phyloP scores from a whole-genome alignment of 2,329 filamentous ascomycete species.

The Alternaria infectoria region DNA sequence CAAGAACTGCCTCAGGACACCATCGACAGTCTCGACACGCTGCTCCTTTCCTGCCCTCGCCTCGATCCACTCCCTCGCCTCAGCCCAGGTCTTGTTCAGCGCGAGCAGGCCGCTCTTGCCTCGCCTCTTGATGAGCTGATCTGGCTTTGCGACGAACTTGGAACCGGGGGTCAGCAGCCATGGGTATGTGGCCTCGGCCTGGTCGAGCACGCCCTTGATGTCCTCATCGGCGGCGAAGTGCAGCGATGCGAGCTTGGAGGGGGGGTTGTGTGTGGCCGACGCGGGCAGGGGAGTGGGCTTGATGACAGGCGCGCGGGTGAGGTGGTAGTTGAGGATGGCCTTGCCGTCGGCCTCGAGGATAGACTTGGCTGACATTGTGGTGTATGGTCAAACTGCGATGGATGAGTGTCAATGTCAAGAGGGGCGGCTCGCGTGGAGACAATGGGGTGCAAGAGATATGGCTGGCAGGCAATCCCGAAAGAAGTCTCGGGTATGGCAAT shows the following conservation, averaged over 20 bases:
- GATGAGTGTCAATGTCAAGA: slow-evolving; percentile 30
- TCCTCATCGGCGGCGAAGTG: slow-evolving; percentile 90
- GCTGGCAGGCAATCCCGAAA: slow-evolving; percentile 16
- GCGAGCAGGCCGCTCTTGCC: slow-evolving; percentile 97
- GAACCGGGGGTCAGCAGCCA: slow-evolving; percentile 84
- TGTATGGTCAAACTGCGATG: slow-evolving; percentile 27
- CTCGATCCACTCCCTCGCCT: slow-evolving; percentile 93
- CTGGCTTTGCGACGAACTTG: slow-evolving; percentile 98
- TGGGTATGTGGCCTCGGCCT: slow-evolving; percentile 95
- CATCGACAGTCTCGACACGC: slow-evolving; percentile 89
- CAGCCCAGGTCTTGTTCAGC: slow-evolving; percentile 96
- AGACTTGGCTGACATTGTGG: slow-evolving; percentile 89
- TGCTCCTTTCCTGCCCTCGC: slow-evolving; percentile 89
- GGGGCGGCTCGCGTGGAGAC: slow-evolving; percentile 19
- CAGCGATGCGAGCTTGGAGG: slow-evolving; percentile 87
- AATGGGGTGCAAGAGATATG: slow-evolving; percentile 12
- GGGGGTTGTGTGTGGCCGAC: slow-evolving; percentile 86
- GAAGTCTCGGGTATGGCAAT: slow-evolving; percentile 23
- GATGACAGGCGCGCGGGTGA: slow-evolving; percentile 95
- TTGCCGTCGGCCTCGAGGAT: slow-evolving; percentile 99
- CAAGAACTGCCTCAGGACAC: slow-evolving; percentile 90
- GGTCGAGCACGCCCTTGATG: slow-evolving; percentile 84
- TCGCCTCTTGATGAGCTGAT: slow-evolving; percentile 99
- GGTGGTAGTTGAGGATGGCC: slow-evolving; percentile 99
- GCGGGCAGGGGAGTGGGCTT: slow-evolving; percentile 93